Percentiles rank a stretch among this genome's conserved stretches.
phyloP scores from a whole-genome alignment of 225 moss, liverwort and hornwort genomes.

The Pleurozium schreberi region DNA sequence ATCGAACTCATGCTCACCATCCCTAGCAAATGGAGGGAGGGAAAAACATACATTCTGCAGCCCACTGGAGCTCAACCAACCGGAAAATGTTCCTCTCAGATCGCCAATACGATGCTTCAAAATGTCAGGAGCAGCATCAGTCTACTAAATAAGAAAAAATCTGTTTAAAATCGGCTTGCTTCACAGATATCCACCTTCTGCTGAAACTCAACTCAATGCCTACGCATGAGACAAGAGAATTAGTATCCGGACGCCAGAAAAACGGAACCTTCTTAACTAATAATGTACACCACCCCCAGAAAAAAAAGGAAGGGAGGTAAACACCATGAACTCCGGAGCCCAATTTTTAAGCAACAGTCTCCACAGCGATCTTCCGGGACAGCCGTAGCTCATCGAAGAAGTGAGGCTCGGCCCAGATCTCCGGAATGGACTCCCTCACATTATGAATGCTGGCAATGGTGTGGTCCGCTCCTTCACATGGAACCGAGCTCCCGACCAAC shows the following conservation, averaged over 20 bases:
- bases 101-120: not conserved
- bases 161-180: not conserved
- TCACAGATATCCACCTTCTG: not conserved
- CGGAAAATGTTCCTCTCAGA: not conserved
- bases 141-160: not conserved
- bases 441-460: slow-evolving; percentile 37
- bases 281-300: not conserved
- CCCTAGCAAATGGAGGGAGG: not conserved
- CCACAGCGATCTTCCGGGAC: slow-evolving; percentile 29
- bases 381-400: slow-evolving; percentile 41
- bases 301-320: not conserved
- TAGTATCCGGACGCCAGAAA: not conserved
- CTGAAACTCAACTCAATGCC: not conserved
- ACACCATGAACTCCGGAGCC: not conserved
- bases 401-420: slow-evolving; percentile 51
- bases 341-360: slow-evolving; percentile 25
- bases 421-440: slow-evolving; percentile 39
- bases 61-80: not conserved
- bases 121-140: not conserved
- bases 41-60: not conserved
- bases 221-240: not conserved
- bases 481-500: slow-evolving; percentile 20
- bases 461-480: slow-evolving; percentile 35
- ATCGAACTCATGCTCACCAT: not conserved
- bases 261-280: not conserved